Conservation (phyloP, 2,329 filamentous ascomycete species). For the Cryphonectria carpinicola region DNA sequence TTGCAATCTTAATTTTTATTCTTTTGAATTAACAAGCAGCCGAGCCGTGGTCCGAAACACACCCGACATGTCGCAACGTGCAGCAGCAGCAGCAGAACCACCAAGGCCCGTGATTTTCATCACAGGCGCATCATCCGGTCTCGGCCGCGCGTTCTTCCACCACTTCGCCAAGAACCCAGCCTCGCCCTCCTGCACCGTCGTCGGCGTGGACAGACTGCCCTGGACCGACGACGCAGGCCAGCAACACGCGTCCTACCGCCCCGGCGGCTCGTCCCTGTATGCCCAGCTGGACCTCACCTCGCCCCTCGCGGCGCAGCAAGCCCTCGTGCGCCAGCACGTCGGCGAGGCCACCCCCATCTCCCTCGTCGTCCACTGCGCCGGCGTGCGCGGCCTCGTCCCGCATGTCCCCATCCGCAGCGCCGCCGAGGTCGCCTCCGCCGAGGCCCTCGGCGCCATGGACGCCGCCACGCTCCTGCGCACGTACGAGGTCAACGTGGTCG, state of each 20-base stretch:
- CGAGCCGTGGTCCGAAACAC: background rate
- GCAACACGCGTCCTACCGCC: background rate
- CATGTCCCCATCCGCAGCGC: slow-evolving; percentile 7
- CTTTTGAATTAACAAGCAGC: background rate
- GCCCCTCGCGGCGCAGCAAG: slow-evolving; percentile 6
- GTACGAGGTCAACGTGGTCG: slow-evolving; percentile 26
- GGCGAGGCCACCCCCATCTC: slow-evolving; percentile 1
- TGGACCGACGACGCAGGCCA: slow-evolving; percentile 10
- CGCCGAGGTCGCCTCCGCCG: slow-evolving; percentile 20
- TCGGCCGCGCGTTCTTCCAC: slow-evolving; percentile 27
- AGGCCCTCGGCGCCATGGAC: slow-evolving; percentile 25
- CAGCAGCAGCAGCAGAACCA: background rate
- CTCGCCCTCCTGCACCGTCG: background rate
- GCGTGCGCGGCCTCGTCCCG: slow-evolving; percentile 25
- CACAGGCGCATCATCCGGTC: slow-evolving; percentile 26
- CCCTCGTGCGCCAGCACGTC: slow-evolving; percentile 3
- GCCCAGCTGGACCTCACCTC: slow-evolving; percentile 21
- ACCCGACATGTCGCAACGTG: background rate
- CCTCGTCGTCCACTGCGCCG: slow-evolving; percentile 28
- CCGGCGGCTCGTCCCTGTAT: background rate
- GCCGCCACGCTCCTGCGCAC: slow-evolving; percentile 18
- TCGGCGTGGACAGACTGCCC: slow-evolving; percentile 19
- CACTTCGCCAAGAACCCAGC: slow-evolving; percentile 14
- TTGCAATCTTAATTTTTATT: background rate
- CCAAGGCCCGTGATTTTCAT: slow-evolving; percentile 11